phyloP scores from a whole-genome alignment of 2,329 filamentous ascomycete genomes.

The Fusarium denticulatum region DNA sequence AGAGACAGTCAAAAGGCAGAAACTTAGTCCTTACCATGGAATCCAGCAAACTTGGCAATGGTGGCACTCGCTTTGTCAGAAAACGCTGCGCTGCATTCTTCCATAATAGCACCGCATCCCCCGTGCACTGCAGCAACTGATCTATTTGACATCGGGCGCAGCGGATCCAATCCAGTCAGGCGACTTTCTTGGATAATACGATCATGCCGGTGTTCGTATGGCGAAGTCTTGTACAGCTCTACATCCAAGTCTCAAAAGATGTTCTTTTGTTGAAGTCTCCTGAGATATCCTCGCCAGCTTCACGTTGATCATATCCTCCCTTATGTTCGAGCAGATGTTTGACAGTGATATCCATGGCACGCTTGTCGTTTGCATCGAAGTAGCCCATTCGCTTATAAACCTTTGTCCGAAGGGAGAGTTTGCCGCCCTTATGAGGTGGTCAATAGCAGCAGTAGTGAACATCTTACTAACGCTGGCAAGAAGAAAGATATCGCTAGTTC shows the following conservation, averaged over 20 bases:
- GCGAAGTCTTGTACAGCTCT: slow-evolving; percentile 9
- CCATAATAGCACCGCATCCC: slow-evolving; percentile 33
- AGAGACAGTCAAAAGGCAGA: fast-evolving
- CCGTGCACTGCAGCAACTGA: slow-evolving; percentile 10
- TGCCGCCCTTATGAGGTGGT: not conserved
- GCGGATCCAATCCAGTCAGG: slow-evolving; percentile 5
- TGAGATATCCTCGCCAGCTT: slow-evolving; percentile 20
- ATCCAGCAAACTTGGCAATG: slow-evolving; percentile 19
- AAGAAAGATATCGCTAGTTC: slow-evolving; percentile 25
- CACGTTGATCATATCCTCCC: slow-evolving; percentile 7
- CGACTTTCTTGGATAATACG: slow-evolving; percentile 30
- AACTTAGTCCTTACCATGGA: not conserved
- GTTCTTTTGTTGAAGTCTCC: slow-evolving; percentile 23
- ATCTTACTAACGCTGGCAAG: slow-evolving; percentile 31
- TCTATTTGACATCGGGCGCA: not conserved
- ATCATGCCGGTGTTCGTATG: slow-evolving; percentile 7
- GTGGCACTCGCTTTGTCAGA: slow-evolving; percentile 26
- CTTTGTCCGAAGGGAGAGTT: not conserved
- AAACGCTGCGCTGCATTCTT: slow-evolving; percentile 27
- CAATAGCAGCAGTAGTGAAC: slow-evolving; percentile 24
- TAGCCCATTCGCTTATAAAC: slow-evolving; percentile 31
- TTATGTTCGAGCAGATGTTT: slow-evolving; percentile 29
- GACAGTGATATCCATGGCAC: slow-evolving; percentile 18
- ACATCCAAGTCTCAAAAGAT: slow-evolving; percentile 22
- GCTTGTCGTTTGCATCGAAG: not conserved